These are phyloP conservation scores for Triadica sebifera DNA, from an alignment of 345 rosid genomes.

Conservation along the genomic window DNA sequence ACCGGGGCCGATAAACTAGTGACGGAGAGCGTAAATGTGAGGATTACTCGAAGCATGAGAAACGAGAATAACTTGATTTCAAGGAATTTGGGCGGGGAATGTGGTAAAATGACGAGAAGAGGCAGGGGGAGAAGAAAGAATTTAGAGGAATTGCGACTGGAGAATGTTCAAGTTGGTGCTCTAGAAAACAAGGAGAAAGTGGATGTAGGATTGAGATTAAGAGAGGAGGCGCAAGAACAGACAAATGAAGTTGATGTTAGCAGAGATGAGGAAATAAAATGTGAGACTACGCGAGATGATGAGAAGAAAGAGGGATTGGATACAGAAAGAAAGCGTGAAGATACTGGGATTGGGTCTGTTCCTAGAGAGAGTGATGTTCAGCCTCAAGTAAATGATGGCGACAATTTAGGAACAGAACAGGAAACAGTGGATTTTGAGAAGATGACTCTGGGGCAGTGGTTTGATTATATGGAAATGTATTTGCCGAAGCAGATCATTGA, in stretches of 20 bases:
- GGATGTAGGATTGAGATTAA: background rate
- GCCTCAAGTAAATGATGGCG: background rate
- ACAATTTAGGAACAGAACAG: constrained; percentile 12
- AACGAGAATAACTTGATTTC: constrained; percentile 9
- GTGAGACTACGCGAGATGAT: background rate
- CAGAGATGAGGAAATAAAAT: background rate
- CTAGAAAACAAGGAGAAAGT: background rate
- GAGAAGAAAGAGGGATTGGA: constrained; percentile 12
- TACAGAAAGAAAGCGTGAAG: constrained; percentile 1
- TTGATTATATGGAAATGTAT: constrained; percentile 49
- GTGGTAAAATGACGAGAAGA: constrained; percentile 22
- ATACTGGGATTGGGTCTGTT: background rate
- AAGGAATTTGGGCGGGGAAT: constrained; percentile 21
- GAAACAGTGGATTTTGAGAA: constrained; percentile 36
- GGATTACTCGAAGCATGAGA: constrained; percentile 26
- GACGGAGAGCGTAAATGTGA: constrained; percentile 14
- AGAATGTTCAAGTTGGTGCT: background rate
- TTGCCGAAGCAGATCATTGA: constrained; percentile 49
- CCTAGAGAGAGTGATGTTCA: constrained; percentile 7
- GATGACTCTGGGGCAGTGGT: constrained; percentile 66
- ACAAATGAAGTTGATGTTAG: background rate
- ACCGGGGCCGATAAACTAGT: background rate
- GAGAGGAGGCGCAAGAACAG: constrained; percentile 7
- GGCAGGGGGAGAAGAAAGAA: constrained; percentile 16
- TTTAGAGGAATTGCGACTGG: constrained; percentile 24